phyloP scores from a whole-genome alignment of 352 stramenopile genomes.

The Phytophthora podocarpi region DNA sequence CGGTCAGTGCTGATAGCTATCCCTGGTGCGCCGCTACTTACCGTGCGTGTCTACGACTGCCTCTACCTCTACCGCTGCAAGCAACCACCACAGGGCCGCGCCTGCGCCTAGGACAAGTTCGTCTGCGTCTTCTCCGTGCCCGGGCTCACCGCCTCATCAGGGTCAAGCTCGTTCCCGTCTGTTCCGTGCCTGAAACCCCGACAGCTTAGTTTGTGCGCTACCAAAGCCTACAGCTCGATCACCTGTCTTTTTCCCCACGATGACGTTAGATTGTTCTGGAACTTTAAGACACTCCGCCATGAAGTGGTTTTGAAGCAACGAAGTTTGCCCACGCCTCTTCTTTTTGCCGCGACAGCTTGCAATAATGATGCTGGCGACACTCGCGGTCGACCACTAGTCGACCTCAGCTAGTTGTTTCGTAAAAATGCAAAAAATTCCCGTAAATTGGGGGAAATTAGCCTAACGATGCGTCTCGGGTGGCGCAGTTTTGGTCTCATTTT shows the following conservation, averaged over 20 bases:
- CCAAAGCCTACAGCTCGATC: neutral
- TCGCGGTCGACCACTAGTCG: no score
- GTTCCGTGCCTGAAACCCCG: no score
- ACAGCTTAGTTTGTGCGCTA: constrained; percentile 4
- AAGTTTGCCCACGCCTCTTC: neutral
- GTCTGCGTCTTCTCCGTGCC: no score
- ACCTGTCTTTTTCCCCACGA: neutral
- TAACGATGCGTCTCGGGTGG: neutral
- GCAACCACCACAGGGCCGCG: no score
- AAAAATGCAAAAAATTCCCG: neutral
- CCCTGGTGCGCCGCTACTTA: no score
- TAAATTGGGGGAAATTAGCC: no score
- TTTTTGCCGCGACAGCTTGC: neutral
- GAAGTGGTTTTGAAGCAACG: constrained; percentile 5
- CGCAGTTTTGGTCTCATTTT: neutral
- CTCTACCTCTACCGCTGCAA: no score
- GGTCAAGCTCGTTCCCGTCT: no score
- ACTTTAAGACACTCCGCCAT: constrained; percentile 7
- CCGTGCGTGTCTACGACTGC: no score
- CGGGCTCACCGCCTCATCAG: no score
- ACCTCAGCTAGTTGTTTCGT: neutral
- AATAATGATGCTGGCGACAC: neutral
- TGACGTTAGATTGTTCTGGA: neutral
- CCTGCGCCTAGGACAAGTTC: no score
- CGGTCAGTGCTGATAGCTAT: no score